Percentiles rank a stretch among this genome's conserved stretches.
Conservation (phyloP, 306 rosid species). For the Styphnolobium japonicum region DNA sequence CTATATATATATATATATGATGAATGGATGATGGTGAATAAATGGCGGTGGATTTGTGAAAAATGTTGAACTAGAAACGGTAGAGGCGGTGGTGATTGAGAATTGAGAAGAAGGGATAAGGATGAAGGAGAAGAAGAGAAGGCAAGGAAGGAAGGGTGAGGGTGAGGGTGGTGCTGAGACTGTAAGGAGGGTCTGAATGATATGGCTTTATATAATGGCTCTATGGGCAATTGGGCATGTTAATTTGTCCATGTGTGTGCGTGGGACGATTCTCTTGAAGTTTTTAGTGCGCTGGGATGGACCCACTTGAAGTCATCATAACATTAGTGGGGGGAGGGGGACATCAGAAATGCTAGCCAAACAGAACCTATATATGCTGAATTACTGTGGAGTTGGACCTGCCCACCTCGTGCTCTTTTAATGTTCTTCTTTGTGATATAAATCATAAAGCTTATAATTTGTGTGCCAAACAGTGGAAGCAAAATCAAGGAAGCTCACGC, state of each 20-base stretch:
- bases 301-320: constrained; percentile 12
- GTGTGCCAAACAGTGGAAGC: constrained; percentile 26
- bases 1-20: too few species aligned
- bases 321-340: background rate
- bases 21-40: too few species aligned
- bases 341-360: background rate
- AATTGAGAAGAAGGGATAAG: background rate
- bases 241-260: background rate
- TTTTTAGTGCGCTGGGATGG: constrained; percentile 17
- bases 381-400: background rate
- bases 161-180: background rate
- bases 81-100: background rate
- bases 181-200: background rate
- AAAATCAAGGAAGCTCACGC: constrained; percentile 36
- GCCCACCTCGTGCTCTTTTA: constrained; percentile 7
- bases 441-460: background rate
- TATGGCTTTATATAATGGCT: constrained; percentile 36
- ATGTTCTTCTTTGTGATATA: background rate
- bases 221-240: background rate
- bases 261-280: background rate
- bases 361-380: background rate
- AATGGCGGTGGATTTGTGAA: background rate
- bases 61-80: background rate
- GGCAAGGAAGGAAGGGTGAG: background rate
- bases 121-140: background rate